Evolutionary conservation across 1,284 basidiomycete species (phyloP), one percentile per base, ranked within the genome.

Genomic region (Ustilago cynodontis): DNA sequence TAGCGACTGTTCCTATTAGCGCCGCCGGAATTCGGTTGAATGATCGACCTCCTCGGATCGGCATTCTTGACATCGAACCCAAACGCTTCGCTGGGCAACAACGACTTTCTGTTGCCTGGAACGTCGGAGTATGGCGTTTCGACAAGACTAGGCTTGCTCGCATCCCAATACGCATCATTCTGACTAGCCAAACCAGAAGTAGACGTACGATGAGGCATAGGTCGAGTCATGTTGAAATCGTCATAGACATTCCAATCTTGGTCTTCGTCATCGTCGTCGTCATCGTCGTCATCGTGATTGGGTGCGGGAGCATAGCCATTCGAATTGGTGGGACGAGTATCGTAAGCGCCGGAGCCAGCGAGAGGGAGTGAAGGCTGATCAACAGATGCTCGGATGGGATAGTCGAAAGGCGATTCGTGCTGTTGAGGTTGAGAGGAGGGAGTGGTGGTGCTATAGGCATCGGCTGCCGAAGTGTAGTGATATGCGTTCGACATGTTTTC

Each of bases 221-320:
- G 77, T 5, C 77, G 65, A 11, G 70, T 71, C 65, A 78, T 83
- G 72, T 83, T 83, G 66, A 83, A 83, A 50, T 83, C 82, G 45
- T 83, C 82, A 56, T 83, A 83, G 16, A 83, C 80, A 50, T 83
- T 82, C 82, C 82, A 83, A 45, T 81, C 77, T 20, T 81, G 66
- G 13, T 79, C 80, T 3, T 75, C 71, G 4, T 76, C 61, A 1
- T 74, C 78, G 0, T 77, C 78, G 4, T 74, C 74, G 1, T 77
- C 59, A 18, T 56, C 31, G 11, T 33, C 62, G n/a, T 72, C 66
- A n/a, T 74, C 65, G 3, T 73, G 57, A 22, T 41, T 57, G 13
- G 55, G 64, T 11, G 66, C 63, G 11, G 29, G 52, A n/a, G 70
- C 67, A 37, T 78, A 78, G 13, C 61, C 67, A 35, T 74, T 51